These are phyloP conservation scores for Podospora sp. DNA, from an alignment of 495 filamentous ascomycete species.

Conservation along the genomic window DNA sequence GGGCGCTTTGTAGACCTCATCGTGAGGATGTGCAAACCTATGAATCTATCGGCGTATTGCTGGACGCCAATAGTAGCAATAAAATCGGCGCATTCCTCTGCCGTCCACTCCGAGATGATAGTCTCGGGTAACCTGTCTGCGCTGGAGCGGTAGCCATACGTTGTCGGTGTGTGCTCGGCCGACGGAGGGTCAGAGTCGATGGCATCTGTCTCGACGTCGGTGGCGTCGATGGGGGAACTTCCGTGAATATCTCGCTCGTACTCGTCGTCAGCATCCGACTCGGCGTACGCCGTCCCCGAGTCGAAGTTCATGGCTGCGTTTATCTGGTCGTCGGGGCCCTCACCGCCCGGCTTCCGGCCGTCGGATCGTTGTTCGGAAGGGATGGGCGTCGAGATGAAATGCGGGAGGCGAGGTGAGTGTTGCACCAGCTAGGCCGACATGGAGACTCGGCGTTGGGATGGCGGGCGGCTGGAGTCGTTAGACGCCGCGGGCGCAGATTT, in stretches of 20 bases:
- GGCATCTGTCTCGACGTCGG: constrained; percentile 77
- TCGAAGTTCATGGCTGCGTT: constrained; percentile 57
- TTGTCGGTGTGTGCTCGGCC: constrained; percentile 85
- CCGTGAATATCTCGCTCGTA: constrained; percentile 79
- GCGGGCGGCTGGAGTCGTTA: not conserved
- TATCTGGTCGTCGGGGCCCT: constrained; percentile 29
- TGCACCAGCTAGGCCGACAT: constrained; percentile 21
- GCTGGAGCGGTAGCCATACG: constrained; percentile 70
- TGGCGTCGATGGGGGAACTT: constrained; percentile 71
- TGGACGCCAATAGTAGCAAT: constrained; percentile 75
- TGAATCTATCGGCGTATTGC: constrained; percentile 80
- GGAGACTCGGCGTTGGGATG: constrained; percentile 9
- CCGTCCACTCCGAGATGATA: constrained; percentile 85
- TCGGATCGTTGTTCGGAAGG: not conserved
- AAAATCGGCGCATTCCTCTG: constrained; percentile 86
- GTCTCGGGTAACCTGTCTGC: constrained; percentile 71
- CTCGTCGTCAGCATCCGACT: constrained; percentile 93
- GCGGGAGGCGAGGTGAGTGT: not conserved
- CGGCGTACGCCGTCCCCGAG: constrained; percentile 67
- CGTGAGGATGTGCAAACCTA: constrained; percentile 52
- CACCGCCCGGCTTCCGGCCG: constrained; percentile 28
- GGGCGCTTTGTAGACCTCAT: not conserved
- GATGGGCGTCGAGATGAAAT: constrained; percentile 2
- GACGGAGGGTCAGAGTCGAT: constrained; percentile 80
- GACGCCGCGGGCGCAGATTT: constrained; percentile 4